A percentile compares a stretch with the other conserved stretches of the same genome.
These are phyloP conservation scores for Saccharomycopsis sp. DNA, from an alignment of 805 yeast species.

Conservation along the genomic window DNA sequence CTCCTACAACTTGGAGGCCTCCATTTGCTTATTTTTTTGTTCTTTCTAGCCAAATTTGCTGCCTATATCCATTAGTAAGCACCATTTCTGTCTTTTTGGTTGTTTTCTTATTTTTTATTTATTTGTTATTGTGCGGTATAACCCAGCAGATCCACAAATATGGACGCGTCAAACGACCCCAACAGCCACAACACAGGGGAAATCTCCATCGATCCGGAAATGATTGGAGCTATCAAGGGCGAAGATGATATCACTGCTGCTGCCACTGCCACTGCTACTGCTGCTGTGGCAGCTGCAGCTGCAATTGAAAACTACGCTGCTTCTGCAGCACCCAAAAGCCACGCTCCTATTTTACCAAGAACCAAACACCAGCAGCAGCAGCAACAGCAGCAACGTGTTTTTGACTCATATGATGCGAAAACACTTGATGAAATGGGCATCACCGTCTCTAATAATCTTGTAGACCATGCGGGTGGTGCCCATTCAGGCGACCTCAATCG, in stretches of 20 bases:
- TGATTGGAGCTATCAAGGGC: conserved; percentile 12
- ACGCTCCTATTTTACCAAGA: conserved; percentile 41
- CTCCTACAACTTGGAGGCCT: not conserved
- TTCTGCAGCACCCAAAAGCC: conserved; percentile 66
- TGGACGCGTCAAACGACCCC: conserved; percentile 8
- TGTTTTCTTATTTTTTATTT: conserved; percentile 1
- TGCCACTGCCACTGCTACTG: conserved; percentile 24
- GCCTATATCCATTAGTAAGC: not conserved
- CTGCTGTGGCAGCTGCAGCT: conserved; percentile 23
- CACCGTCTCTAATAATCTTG: not conserved
- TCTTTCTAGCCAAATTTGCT: not conserved
- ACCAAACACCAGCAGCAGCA: conserved; percentile 9
- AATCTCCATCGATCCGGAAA: conserved; percentile 17
- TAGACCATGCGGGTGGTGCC: not conserved
- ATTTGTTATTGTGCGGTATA: not conserved
- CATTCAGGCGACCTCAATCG: not conserved
- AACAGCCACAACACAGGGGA: conserved; percentile 6
- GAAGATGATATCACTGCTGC: conserved; percentile 2
- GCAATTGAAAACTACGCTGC: conserved; percentile 32
- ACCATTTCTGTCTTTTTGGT: not conserved
- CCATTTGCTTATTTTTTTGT: not conserved
- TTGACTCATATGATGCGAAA: not conserved
- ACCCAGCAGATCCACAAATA: not conserved
- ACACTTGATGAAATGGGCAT: not conserved
- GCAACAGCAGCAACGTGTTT: not conserved